Percentiles rank a stretch among this genome's conserved stretches.
Conservation (phyloP, 805 yeast genomes). For the Jamesozyma piceae region DNA sequence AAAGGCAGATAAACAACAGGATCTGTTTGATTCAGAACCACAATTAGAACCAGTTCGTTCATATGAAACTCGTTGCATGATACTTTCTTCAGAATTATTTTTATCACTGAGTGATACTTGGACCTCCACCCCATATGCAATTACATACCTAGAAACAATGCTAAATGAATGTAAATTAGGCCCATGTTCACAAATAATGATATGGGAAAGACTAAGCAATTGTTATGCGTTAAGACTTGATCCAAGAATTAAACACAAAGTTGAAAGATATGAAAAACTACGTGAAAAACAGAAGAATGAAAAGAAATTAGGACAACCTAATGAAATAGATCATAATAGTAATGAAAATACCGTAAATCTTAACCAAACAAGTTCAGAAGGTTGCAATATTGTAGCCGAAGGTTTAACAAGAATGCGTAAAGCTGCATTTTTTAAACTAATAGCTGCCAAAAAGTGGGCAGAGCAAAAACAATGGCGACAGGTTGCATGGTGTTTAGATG, state of each 20-base stretch:
- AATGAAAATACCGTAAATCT: background rate
- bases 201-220: slow-evolving; percentile 46
- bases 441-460: slow-evolving; percentile 69
- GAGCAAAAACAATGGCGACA: slow-evolving; percentile 29
- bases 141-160: slow-evolving; percentile 38
- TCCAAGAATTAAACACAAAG: slow-evolving; percentile 30
- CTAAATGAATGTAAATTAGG: slow-evolving; percentile 38
- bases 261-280: slow-evolving; percentile 10
- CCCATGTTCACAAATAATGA: slow-evolving; percentile 38
- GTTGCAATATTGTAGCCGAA: slow-evolving; percentile 31
- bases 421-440: slow-evolving; percentile 64
- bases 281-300: background rate
- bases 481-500: slow-evolving; percentile 25
- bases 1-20: background rate
- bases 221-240: slow-evolving; percentile 39
- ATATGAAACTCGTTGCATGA: slow-evolving; percentile 58
- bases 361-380: background rate
- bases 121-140: slow-evolving; percentile 36
- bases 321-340: background rate
- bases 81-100: slow-evolving; percentile 65
- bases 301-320: background rate
- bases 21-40: background rate
- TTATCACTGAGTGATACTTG: slow-evolving; percentile 35
- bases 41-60: slow-evolving; percentile 30
- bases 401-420: slow-evolving; percentile 62